phyloP scores from a whole-genome alignment of 805 yeast species.

The Candida ortonii region DNA sequence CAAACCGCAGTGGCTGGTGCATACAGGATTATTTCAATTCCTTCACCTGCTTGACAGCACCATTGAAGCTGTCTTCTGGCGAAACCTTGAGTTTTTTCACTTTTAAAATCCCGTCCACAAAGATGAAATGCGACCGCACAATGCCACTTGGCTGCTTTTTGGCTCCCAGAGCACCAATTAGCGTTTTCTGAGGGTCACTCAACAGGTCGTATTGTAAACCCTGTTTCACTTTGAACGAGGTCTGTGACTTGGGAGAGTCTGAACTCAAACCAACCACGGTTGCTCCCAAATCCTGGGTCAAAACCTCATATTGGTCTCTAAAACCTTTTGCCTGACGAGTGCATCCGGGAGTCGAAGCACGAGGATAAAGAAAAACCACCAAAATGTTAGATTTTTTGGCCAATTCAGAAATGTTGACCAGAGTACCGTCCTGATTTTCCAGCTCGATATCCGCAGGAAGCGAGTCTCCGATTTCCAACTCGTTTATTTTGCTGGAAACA shows the following conservation, averaged over 20 bases:
- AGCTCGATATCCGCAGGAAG: slow-evolving; percentile 46
- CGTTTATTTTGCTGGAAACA: no score
- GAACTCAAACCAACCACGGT: slow-evolving; percentile 79
- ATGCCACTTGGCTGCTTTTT: slow-evolving; percentile 73
- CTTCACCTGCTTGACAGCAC: slow-evolving; percentile 57
- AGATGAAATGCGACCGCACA: slow-evolving; percentile 89
- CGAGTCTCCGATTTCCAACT: slow-evolving; percentile 17
- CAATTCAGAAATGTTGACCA: slow-evolving; percentile 25
- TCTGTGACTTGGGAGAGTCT: slow-evolving; percentile 77
- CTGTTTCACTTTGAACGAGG: slow-evolving; percentile 70
- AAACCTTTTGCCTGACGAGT: slow-evolving; percentile 93
- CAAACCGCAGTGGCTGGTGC: no score
- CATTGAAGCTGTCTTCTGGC: slow-evolving; percentile 56
- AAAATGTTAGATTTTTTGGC: slow-evolving; percentile 39
- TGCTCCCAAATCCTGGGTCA: slow-evolving; percentile 44
- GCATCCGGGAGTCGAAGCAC: slow-evolving; percentile 94
- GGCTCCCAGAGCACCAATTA: slow-evolving; percentile 78
- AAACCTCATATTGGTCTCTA: slow-evolving; percentile 58
- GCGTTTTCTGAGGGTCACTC: slow-evolving; percentile 67
- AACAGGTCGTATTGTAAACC: slow-evolving; percentile 69
- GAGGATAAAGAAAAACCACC: slow-evolving; percentile 77
- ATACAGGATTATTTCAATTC: slow-evolving; percentile 31
- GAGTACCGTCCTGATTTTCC: slow-evolving; percentile 53
- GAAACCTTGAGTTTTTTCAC: slow-evolving; percentile 52
- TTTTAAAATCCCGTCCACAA: slow-evolving; percentile 69